These are phyloP conservation scores for Murraya koenigii DNA, from an alignment of 345 rosid genomes.

Conservation along the genomic window DNA sequence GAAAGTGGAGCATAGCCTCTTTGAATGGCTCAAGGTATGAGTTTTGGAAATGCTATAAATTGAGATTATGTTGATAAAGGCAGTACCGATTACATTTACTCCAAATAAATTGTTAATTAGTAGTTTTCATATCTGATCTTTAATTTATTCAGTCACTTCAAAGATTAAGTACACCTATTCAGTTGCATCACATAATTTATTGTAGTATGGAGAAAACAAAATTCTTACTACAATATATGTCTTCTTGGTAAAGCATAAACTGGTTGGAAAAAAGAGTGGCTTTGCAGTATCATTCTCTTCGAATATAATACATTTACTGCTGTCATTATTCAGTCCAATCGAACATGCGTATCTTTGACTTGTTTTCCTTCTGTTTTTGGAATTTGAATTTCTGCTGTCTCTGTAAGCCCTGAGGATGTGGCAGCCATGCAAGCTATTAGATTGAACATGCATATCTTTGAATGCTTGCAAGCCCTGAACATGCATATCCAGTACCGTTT, in stretches of 20 bases:
- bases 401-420: conserved; percentile 71
- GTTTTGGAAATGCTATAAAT: conserved; percentile 10
- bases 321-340: neutral
- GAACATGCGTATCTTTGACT: conserved; percentile 3
- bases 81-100: conserved; percentile 2
- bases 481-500: too few relatives aligned
- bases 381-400: conserved; percentile 21
- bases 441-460: too few relatives aligned
- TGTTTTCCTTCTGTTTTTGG: conserved; percentile 8
- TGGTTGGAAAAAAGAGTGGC: conserved; percentile 1
- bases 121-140: neutral
- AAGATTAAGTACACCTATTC: neutral
- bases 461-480: too few relatives aligned
- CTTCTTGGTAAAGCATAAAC: neutral
- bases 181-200: neutral
- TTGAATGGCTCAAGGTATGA: conserved; percentile 96
- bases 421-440: conserved; percentile 84
- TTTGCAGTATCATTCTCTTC: neutral
- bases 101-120: neutral
- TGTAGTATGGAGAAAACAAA: neutral
- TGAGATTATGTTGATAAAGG: neutral
- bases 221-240: neutral
- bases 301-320: neutral
- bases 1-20: conserved; percentile 85
- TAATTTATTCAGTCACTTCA: neutral